Base-by-base conservation (phyloP, 1,284 basidiomycete species). In the Heterobasidion parviporum region DNA sequence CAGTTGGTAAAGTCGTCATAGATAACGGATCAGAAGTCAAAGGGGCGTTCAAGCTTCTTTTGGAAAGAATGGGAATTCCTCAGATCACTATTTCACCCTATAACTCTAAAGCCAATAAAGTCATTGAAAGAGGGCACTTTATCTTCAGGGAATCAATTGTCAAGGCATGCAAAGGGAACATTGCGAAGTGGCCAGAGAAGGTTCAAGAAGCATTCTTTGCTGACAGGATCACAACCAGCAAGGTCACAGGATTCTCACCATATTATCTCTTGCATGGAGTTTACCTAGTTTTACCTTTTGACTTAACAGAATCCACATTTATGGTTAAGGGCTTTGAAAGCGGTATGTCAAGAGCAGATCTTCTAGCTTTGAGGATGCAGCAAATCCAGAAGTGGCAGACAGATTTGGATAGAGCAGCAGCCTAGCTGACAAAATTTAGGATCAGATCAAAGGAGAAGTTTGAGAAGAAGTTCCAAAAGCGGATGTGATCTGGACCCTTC, bases 11-110 rank as follows among this genome's bases (percentile, higher is more conserved):
- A 44, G 70, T 74, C 6, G 65, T 70, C 0, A 73, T 68, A 0
- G 70, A 73, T 50, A 72, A 72, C 60, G 66, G 70, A 12, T 16
- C 58, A 9, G 62, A 67, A 56, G 57, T 64, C 3, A 52, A 58
- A 41, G 57, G 48, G 16, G 67, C 65, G 1, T 60, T 59, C 51
- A 35, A 12, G 2, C 8, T 2, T 32, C 56, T 60, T 9, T 36
- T 54, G 12, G 20, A 54, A 0, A 12, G 41, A 1, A 52, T 59
- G 15, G 50, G 51, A 9, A 48, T 62, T 9, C 54, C 57, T 6
- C 57, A 63, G 3, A 54, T 62, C 15, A 20, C 38, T 14, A 56
- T 63, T 14, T 60, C 57, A 0, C 50, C 61, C 8, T 63, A 60
- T 38, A 61, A 63, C 38, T 57, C 55, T 14, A 53, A 51, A 43